Evolutionary conservation across 208 protist genomes (phyloP), one percentile per base, ranked within the genome.

Genomic region (Endotrypanum monterogeii): DNA sequence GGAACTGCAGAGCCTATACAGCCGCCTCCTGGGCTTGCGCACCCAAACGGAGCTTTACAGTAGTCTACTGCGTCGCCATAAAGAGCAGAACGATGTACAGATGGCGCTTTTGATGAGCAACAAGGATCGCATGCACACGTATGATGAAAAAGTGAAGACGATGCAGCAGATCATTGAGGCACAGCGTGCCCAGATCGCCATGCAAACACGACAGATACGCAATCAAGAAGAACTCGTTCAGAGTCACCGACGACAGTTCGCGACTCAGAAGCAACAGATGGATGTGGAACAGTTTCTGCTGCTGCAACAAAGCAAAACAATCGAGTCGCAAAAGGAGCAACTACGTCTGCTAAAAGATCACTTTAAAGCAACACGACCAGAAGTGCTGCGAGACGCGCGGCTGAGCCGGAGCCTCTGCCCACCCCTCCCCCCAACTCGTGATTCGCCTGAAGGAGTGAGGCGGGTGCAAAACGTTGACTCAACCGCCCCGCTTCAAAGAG

Each of bases 11-110:
- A 93, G 85, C 56, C 71, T 94, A 35, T 86, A 93, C 70, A 83
- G 83, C 63, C 89, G 91, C 25, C 81, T 96, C 28, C 81, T 86
- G 9, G 87, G 88, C 23, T 75, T 96, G 50, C 87, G 92, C 23
- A 89, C 82, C 35, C 92, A 96, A 73, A 74, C 83, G 50, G 86
- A 93, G 78, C 83, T 96, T 54, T 96, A 94, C 77, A 89, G 83
- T 72, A 93, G 89, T 72, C 79, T 96, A 28, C 85, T 96, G 35
- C 83, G 82, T 5, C 92, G 92, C 51, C 88, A 94, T 77, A 94
- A 93, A 73, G 88, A 94, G 80, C 89, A 94, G 72, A 91, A 92
- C 81, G 92, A 96, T 70, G 89, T 96, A 58, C 92, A 96, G 76
- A 83, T 75, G 46, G 85, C 88, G 2, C 82, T 96, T 54, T 78